Evolutionary conservation across 2,329 filamentous ascomycete genomes (phyloP), one percentile per base, ranked within the genome.

Genomic region (Aaosphaeria pasadenensis): DNA sequence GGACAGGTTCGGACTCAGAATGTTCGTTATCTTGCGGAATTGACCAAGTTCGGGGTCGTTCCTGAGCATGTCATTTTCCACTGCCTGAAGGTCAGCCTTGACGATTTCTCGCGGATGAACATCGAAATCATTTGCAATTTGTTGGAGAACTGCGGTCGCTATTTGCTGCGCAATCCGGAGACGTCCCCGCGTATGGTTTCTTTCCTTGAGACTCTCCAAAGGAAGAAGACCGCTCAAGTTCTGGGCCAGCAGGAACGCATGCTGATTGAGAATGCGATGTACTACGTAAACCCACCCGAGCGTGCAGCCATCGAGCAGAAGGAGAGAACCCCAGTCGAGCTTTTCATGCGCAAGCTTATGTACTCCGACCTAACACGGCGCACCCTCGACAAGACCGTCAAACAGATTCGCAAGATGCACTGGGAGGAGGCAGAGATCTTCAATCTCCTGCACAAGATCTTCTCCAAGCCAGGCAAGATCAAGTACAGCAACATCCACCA

Each of bases 11-110:
- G 94, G 39, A 86, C 95, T 58, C 86, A 88, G 71, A 97, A 97
- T 65, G 91, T 97, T 54, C 89, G 95, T n/a, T 99, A 99, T 67
- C 83, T 99, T 44, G 91, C 94, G 6, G 94, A 99, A 71, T 75
- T 99, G 64, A 99, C 94, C 50, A 99, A 99, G 66, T 99, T 99
- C 64, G 92, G 94, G 31, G 90, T 96, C 31, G 94, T 99, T 6
- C 94, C 95, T 0, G 94, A 99, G 70, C 94, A 99, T 71, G 92
- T 99, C 55, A 95, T 99, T 46, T 99, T 99, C 66, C 94, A 99
- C 66, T 99, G 94, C 66, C 83, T 99, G 60, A 99, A 96, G 71
- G 92, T 99, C 68, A 95, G 92, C 58, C 75, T 99, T 30, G 94
- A 99, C 62, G 94, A 99, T 64, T 99, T 99, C 65, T 96, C 94